Evolutionary conservation across 106 monocot species (phyloP).

Genomic region (Chionographis japonica): DNA sequence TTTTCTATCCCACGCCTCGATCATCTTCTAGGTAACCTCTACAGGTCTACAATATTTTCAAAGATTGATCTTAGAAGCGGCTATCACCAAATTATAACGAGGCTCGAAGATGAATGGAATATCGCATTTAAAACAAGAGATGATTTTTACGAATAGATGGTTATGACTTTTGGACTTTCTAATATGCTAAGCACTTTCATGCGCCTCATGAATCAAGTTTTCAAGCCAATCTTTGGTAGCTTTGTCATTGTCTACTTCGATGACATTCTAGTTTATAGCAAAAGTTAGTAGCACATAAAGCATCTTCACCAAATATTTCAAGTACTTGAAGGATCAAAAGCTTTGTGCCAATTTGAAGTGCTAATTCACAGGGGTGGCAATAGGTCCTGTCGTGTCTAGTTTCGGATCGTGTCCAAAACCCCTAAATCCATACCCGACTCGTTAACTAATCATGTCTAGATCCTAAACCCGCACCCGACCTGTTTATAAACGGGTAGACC

Average conservation of each 20-base stretch:
- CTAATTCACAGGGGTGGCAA: no score
- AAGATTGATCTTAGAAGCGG: slow-evolving; percentile 15
- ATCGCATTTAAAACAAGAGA: slow-evolving; percentile 17
- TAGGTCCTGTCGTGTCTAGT: no score
- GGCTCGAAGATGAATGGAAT: slow-evolving; percentile 19
- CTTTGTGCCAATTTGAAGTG: slow-evolving; percentile 1
- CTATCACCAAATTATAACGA: slow-evolving; percentile 16
- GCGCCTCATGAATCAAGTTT: slow-evolving; percentile 7
- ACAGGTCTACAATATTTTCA: slow-evolving; percentile 4
- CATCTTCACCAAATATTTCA: slow-evolving; percentile 1
- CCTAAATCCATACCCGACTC: no score
- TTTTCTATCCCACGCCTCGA: slow-evolving; percentile 8
- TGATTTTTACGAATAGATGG: slow-evolving; percentile 15
- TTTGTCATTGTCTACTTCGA: slow-evolving; percentile 14
- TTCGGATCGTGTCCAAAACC: no score
- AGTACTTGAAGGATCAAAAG: neutral
- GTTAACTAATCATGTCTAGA: no score
- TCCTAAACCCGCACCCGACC: no score
- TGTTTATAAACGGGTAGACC: no score
- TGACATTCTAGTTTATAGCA: slow-evolving; percentile 8
- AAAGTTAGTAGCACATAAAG: neutral
- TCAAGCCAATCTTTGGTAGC: neutral
- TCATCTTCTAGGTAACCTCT: slow-evolving; percentile 7
- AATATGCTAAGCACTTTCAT: slow-evolving; percentile 24
- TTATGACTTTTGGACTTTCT: slow-evolving; percentile 16